Evolutionary conservation across 2,329 filamentous ascomycete genomes (phyloP).

Genomic region (Penicillium corylophilum): DNA sequence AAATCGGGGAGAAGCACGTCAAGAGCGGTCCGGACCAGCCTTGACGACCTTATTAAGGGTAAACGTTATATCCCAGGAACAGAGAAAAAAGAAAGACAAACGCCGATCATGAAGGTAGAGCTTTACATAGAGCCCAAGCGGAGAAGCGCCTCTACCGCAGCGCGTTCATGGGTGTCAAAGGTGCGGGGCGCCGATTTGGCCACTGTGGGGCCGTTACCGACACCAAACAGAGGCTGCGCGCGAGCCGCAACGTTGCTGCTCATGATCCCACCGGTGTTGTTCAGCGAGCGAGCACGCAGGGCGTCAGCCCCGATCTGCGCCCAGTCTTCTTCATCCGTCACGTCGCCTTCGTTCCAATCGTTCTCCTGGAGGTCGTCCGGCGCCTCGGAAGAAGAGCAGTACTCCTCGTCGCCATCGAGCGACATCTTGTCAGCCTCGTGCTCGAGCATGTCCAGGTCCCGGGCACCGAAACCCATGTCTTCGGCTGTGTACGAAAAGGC

Average conservation of each 20-base stretch:
- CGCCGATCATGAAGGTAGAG: conserved; percentile 26
- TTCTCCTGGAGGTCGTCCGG: conserved; percentile 65
- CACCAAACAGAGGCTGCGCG: conserved; percentile 19
- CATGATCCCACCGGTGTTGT: conserved; percentile 45
- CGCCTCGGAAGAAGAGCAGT: conserved; percentile 74
- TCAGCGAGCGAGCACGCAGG: conserved; percentile 65
- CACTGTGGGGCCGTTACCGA: conserved; percentile 36
- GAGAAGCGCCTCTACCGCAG: conserved; percentile 50
- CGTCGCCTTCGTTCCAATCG: conserved; percentile 79
- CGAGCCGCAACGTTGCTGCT: conserved; percentile 27
- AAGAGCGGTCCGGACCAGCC: conserved; percentile 29
- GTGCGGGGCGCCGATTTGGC: conserved; percentile 42
- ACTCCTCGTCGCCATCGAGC: conserved; percentile 67
- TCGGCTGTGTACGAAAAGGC: conserved; percentile 68
- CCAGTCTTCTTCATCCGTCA: conserved; percentile 97
- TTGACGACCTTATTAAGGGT: conserved; percentile 22
- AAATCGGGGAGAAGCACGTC: conserved; percentile 14
- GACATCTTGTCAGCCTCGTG: conserved; percentile 96
- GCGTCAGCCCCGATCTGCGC: conserved; percentile 82
- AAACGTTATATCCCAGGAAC: conserved; percentile 10
- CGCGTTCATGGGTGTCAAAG: conserved; percentile 45
- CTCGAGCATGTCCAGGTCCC: conserved; percentile 68
- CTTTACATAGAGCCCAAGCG: conserved; percentile 50
- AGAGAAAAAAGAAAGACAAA: conserved; percentile 15
- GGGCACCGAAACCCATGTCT: conserved; percentile 56